phyloP scores from a whole-genome alignment of 306 rosid species.

The Rubus parviflorus region DNA sequence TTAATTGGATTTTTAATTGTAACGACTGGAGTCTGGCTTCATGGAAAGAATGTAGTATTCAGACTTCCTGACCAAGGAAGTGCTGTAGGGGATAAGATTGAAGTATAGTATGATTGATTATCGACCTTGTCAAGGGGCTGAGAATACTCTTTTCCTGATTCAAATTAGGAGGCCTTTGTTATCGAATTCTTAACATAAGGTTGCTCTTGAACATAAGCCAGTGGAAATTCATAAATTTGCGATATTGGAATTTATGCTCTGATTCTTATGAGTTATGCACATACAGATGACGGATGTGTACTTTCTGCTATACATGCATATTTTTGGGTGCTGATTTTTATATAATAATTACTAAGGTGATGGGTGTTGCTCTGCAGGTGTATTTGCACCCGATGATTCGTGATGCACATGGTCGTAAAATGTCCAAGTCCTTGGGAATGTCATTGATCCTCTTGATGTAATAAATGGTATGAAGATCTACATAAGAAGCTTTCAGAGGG shows the following conservation, averaged over 20 bases:
- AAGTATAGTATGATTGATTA: not conserved
- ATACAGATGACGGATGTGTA: not conserved
- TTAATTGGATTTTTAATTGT: not conserved
- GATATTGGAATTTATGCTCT: not conserved
- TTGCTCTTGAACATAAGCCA: not conserved
- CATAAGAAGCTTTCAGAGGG: slow-evolving; percentile 82
- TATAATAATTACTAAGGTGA: not conserved
- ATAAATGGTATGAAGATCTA: slow-evolving; percentile 85
- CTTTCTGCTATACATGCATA: not conserved
- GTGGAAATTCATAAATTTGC: not conserved
- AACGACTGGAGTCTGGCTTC: not conserved
- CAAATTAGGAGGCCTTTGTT: not conserved
- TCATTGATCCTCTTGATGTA: slow-evolving; percentile 92
- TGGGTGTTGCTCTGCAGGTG: slow-evolving; percentile 47
- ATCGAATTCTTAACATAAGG: not conserved
- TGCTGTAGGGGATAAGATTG: too few species aligned
- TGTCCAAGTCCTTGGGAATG: slow-evolving; percentile 99
- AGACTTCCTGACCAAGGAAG: not conserved
- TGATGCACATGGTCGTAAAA: slow-evolving; percentile 98
- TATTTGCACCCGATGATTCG: slow-evolving; percentile 97
- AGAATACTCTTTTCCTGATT: not conserved
- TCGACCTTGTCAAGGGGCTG: not conserved
- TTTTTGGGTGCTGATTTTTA: not conserved
- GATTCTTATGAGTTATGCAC: not conserved
- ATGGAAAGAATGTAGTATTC: not conserved